These are phyloP conservation scores for Fusarium lateritium DNA, from an alignment of 2,329 filamentous ascomycete species.

Conservation along the genomic window DNA sequence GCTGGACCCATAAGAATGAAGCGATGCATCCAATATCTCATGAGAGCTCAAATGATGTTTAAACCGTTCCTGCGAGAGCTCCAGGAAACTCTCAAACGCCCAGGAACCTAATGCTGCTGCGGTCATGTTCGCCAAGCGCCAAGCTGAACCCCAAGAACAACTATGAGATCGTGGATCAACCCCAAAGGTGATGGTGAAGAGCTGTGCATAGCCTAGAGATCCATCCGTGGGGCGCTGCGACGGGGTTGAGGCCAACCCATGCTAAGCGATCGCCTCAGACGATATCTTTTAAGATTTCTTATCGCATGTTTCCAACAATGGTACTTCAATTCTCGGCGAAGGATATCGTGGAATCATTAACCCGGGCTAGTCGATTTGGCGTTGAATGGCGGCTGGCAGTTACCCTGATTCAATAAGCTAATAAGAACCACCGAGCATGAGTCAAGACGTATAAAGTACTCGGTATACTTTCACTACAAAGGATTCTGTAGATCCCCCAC, in stretches of 20 bases:
- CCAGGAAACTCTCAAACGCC: not conserved
- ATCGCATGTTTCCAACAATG: not conserved
- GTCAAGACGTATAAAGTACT: not conserved
- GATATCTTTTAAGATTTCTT: not conserved
- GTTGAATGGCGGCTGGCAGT: not conserved
- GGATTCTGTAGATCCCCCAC: slow-evolving; percentile 5
- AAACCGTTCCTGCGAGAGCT: not conserved
- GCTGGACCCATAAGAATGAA: slow-evolving; percentile 4
- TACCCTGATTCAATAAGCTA: not conserved
- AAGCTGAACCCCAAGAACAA: slow-evolving; percentile 7
- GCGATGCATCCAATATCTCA: not conserved
- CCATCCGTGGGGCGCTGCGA: not conserved
- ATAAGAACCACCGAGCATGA: not conserved
- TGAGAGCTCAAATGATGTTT: not conserved
- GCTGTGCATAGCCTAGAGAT: slow-evolving; percentile 6
- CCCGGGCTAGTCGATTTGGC: no score
- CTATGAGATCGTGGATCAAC: slow-evolving; percentile 1
- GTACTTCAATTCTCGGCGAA: no score
- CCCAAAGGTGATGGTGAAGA: not conserved
- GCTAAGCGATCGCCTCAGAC: no score
- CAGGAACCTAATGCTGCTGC: not conserved
- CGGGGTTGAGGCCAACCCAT: not conserved
- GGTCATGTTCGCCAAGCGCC: slow-evolving; percentile 3
- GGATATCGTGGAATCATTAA: no score
- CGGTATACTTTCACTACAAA: not conserved